These are phyloP conservation scores for Psilocybe sp. DNA, from an alignment of 768 basidiomycete genomes.

Conservation along the genomic window DNA sequence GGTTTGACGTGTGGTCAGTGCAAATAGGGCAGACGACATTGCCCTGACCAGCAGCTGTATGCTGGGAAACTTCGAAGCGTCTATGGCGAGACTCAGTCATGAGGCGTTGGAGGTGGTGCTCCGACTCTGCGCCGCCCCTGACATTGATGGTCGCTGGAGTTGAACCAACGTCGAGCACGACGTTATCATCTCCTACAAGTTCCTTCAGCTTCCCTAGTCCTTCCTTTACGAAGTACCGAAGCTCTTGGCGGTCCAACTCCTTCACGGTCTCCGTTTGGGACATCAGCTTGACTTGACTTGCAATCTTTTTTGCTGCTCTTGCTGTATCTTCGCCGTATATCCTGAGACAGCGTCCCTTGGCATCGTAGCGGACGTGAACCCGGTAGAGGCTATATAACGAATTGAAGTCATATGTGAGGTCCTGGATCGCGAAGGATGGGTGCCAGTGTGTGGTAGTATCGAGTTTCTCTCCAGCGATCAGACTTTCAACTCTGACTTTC, in stretches of 20 bases:
- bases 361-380: conserved; percentile 44
- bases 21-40: conserved; percentile 51
- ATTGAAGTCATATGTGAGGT: too few species aligned
- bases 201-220: conserved; percentile 51
- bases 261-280: conserved; percentile 29
- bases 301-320: conserved; percentile 44
- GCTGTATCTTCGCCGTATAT: conserved; percentile 40
- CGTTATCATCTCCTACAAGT: conserved; percentile 51
- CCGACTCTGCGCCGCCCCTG: conserved; percentile 55
- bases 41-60: conserved; percentile 5
- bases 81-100: conserved; percentile 35
- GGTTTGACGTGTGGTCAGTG: conserved; percentile 38
- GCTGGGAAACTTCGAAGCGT: background rate
- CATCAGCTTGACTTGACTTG: conserved; percentile 45
- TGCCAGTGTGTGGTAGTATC: conserved; percentile 45
- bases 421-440: conserved; percentile 35
- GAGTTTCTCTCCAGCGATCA: conserved; percentile 49
- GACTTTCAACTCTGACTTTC: conserved; percentile 57
- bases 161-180: conserved; percentile 38
- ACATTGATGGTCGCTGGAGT: conserved; percentile 41
- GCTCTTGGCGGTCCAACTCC: conserved; percentile 30
- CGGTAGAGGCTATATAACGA: conserved; percentile 23
- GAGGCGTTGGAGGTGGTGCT: conserved; percentile 41
- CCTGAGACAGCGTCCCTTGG: conserved; percentile 41
- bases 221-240: conserved; percentile 49